A percentile compares a stretch with the other conserved stretches of the same genome.
These are phyloP conservation scores for Microbotryum silenes-acaulis DNA, from an alignment of 1,284 basidiomycete genomes.

Conservation along the genomic window DNA sequence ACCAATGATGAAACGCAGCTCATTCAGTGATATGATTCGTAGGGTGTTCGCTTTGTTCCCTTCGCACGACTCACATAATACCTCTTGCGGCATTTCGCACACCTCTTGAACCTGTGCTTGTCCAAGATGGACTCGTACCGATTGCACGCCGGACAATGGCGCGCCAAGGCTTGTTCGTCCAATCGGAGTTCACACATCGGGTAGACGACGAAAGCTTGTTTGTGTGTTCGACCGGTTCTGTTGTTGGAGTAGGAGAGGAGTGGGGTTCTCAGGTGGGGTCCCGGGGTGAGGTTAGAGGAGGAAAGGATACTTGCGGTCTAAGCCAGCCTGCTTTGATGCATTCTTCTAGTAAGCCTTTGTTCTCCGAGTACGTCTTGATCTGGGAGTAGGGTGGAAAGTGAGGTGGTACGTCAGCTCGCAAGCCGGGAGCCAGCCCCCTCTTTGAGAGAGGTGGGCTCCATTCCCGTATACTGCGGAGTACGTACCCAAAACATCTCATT, in stretches of 20 bases:
- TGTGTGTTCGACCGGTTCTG: conserved; percentile 18
- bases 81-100: conserved; percentile 20
- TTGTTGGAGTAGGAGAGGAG: neutral
- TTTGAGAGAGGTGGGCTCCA: neutral
- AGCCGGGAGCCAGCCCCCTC: neutral
- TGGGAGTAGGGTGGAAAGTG: neutral
- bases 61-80: conserved; percentile 21
- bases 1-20: too few relatives aligned
- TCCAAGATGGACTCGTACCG: conserved; percentile 6
- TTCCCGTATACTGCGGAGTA: neutral
- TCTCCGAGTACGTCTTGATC: conserved; percentile 29
- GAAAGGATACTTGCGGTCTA: conserved; percentile 1
- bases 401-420: neutral
- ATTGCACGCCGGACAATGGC: conserved; percentile 14
- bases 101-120: conserved; percentile 18
- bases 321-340: conserved; percentile 17
- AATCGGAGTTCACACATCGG: conserved; percentile 20
- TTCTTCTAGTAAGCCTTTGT: conserved; percentile 14
- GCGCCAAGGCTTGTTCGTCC: conserved; percentile 14
- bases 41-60: too few relatives aligned
- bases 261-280: neutral
- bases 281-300: neutral
- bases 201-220: conserved; percentile 17
- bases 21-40: neutral
- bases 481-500: conserved; percentile 23